Evolutionary conservation across 495 filamentous ascomycete genomes (phyloP).

Genomic region (Ascodesmis nigricans): DNA sequence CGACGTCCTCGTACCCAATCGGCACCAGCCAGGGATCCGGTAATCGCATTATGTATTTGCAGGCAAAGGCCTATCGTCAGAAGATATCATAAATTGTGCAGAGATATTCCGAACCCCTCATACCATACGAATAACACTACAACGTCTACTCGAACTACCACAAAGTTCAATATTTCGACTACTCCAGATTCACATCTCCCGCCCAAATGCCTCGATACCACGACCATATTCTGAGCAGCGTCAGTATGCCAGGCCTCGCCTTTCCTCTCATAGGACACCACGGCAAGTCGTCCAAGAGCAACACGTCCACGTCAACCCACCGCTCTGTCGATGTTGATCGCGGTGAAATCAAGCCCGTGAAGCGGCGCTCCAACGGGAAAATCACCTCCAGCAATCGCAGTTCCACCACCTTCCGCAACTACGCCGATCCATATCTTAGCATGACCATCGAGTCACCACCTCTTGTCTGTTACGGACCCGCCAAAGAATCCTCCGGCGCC

Average conservation of each 20-base stretch:
- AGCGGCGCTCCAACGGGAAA: slow-evolving; percentile 9
- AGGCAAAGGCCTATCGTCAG: slow-evolving; percentile 14
- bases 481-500: slow-evolving; percentile 59
- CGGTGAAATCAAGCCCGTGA: slow-evolving; percentile 8
- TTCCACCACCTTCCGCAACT: slow-evolving; percentile 6
- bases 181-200: not conserved
- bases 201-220: not conserved
- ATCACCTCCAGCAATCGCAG: slow-evolving; percentile 8
- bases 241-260: not conserved
- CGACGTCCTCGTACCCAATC: too few relatives aligned
- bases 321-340: slow-evolving; percentile 10
- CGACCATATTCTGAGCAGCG: not conserved
- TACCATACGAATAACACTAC: not conserved
- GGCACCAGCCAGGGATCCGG: too few relatives aligned
- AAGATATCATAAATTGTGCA: slow-evolving; percentile 22
- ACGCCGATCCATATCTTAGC: not conserved
- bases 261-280: too few relatives aligned
- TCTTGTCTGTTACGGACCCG: slow-evolving; percentile 55
- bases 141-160: not conserved
- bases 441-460: slow-evolving; percentile 80
- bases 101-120: slow-evolving; percentile 1
- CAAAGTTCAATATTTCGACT: not conserved
- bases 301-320: too few relatives aligned
- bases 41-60: slow-evolving; percentile 14
- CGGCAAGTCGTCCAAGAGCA: too few relatives aligned